phyloP scores from a whole-genome alignment of 352 stramenopile genomes.

The Globisporangium nodosum region DNA sequence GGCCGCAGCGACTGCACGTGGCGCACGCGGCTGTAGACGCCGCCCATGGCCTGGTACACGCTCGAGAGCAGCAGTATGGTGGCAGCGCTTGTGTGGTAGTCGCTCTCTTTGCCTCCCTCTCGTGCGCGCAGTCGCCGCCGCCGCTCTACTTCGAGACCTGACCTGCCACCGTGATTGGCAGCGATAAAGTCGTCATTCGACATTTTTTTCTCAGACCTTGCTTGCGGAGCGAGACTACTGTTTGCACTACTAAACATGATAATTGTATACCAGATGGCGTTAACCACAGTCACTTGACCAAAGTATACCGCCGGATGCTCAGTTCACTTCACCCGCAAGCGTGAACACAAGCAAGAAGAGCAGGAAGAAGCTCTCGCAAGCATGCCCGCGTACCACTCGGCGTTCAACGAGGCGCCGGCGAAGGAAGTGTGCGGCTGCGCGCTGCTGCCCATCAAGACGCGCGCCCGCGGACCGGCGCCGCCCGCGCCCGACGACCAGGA shows the following conservation, averaged over 20 bases:
- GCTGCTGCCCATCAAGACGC: conserved; percentile 89
- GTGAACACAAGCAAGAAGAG: neutral
- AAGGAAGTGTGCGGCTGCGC: conserved; percentile 83
- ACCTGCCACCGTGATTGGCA: no score
- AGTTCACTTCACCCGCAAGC: neutral
- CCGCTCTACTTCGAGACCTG: no score
- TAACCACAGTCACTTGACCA: no score
- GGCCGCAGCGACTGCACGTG: conserved; percentile 70
- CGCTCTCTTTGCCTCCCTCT: no score
- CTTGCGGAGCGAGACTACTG: no score
- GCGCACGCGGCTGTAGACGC: conserved; percentile 74
- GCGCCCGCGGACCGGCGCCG: conserved; percentile 79
- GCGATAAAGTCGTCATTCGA: no score
- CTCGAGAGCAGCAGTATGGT: conserved; percentile 13
- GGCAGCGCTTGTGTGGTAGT: no score
- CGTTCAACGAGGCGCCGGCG: conserved; percentile 64
- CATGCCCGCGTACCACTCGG: conserved; percentile 92
- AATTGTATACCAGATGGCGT: no score
- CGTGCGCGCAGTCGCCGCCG: no score
- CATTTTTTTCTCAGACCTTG: no score
- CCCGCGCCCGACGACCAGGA: conserved; percentile 68
- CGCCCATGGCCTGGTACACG: conserved; percentile 37
- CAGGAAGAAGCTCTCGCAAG: neutral
- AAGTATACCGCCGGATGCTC: no score
- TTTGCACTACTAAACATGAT: no score